A percentile compares a stretch with the other conserved stretches of the same genome.
These are phyloP conservation scores for Didymellaceae sp. DNA, from an alignment of 2,329 filamentous ascomycete genomes.

Conservation along the genomic window DNA sequence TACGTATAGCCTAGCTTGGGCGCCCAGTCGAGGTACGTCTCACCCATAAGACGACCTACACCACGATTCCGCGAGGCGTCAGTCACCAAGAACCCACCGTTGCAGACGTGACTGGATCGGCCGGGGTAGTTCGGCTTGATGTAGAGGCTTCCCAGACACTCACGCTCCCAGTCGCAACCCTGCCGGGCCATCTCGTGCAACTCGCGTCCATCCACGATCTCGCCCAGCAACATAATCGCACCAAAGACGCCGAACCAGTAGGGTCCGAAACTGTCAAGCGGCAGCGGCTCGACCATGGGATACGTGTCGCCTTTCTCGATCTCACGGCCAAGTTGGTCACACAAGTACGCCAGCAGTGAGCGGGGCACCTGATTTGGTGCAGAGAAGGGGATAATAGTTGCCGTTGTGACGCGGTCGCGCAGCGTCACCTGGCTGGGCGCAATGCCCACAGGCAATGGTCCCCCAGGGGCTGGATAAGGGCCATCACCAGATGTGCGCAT, in stretches of 20 bases:
- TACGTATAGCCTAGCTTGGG: constrained; percentile 79
- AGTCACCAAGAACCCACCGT: constrained; percentile 62
- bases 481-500: constrained; percentile 71
- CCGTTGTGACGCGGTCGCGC: constrained; percentile 81
- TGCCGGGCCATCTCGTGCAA: constrained; percentile 53
- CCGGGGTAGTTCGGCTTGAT: constrained; percentile 95
- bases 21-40: constrained; percentile 60
- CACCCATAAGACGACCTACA: constrained; percentile 60
- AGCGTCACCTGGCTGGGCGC: constrained; percentile 78
- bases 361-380: constrained; percentile 78
- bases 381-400: constrained; percentile 82
- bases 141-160: constrained; percentile 89
- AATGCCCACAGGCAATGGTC: constrained; percentile 72
- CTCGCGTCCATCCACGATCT: constrained; percentile 64
- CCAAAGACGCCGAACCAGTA: constrained; percentile 95
- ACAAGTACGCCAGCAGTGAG: constrained; percentile 77
- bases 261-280: constrained; percentile 74
- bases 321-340: constrained; percentile 84
- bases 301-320: constrained; percentile 93
- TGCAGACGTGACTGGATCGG: constrained; percentile 86
- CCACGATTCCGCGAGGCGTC: constrained; percentile 56
- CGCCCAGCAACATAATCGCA: constrained; percentile 84
- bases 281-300: constrained; percentile 80
- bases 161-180: constrained; percentile 73
- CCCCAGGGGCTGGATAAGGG: constrained; percentile 69